Evolutionary conservation across 225 moss, liverwort and hornwort genomes (phyloP), one percentile per base, ranked within the genome.

Genomic region (Pseudisothecium myosuroides): DNA sequence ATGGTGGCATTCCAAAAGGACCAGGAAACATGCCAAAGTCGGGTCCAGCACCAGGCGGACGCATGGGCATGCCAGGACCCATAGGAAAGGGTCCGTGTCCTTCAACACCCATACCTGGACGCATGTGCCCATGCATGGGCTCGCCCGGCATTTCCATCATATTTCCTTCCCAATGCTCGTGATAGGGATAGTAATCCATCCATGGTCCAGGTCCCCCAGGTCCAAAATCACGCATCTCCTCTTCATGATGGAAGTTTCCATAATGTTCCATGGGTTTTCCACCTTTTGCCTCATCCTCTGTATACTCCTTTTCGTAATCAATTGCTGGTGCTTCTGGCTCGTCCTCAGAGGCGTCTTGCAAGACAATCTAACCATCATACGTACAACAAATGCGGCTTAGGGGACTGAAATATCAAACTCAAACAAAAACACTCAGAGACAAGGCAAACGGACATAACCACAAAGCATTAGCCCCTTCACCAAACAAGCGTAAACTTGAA

Each of bases 21-120:
- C 92, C 97, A 61, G 97, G 95, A 90, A 96, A 97, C 96, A 99
- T 96, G 93, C 95, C 94, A 80, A 96, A 99, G 75, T 95, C 96
- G 76, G 95, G 96, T 89, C 93, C 94, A 83, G 92, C 94, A 76
- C 96, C 97, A 85, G 95, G 96, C 45, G 97, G 98, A 88, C 94
- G 95, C 95, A 96, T 95, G 84, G 97, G 92, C 93, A 97, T 96
- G 75, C 94, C 98, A 87, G 95, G 95, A 60, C 97, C 96, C 90
- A 94, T 91, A 37, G 95, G 96, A 88, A 96, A 97, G 76, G 94
- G 96, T 76, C 95, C 95, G 79, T 96, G 96, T 15, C 98, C 97
- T 64, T 99, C 98, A 41, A 95, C 90, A 71, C 96, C 97, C 96
- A 97, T 95, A 83, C 95, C 96, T 80, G 97, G 95, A 90, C 94